Evolutionary conservation across 768 basidiomycete species (phyloP).

Genomic region (Omphalotus guepiniiformis): DNA sequence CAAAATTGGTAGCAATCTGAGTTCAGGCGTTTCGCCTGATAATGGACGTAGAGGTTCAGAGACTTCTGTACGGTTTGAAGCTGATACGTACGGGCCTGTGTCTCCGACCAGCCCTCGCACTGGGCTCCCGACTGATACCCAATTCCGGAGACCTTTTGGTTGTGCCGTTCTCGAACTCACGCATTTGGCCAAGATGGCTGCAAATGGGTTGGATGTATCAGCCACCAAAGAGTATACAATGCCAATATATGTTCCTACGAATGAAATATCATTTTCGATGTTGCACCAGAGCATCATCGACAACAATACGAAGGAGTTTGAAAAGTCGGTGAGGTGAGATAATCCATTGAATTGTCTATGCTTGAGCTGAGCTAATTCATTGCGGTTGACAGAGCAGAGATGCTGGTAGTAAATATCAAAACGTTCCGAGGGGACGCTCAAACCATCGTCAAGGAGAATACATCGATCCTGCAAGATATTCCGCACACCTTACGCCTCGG

Average conservation of each 20-base stretch:
- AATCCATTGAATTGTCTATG: no score
- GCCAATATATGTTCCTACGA: constrained; percentile 81
- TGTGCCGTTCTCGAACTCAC: constrained; percentile 89
- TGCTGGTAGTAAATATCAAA: constrained; percentile 79
- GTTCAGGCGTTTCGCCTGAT: constrained; percentile 42
- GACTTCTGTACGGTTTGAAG: constrained; percentile 29
- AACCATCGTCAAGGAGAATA: constrained; percentile 78
- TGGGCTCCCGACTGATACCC: constrained; percentile 13
- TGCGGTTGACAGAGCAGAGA: constrained; percentile 62
- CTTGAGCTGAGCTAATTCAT: not conserved
- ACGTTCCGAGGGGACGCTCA: constrained; percentile 79
- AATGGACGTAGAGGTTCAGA: constrained; percentile 53
- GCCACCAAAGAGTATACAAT: constrained; percentile 74
- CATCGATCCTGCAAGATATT: constrained; percentile 73
- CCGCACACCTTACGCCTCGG: constrained; percentile 84
- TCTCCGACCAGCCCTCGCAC: constrained; percentile 9
- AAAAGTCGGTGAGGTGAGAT: constrained; percentile 77
- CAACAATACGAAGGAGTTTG: constrained; percentile 71
- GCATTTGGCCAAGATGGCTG: constrained; percentile 63
- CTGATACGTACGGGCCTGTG: constrained; percentile 17
- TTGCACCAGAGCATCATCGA: constrained; percentile 94
- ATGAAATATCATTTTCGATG: constrained; percentile 86
- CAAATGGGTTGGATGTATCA: constrained; percentile 60
- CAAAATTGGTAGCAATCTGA: constrained; percentile 61
- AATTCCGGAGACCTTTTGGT: constrained; percentile 88